A percentile compares a stretch with the other conserved stretches of the same genome.
phyloP scores from a whole-genome alignment of 495 filamentous ascomycete species.

The Niebla homalea region DNA sequence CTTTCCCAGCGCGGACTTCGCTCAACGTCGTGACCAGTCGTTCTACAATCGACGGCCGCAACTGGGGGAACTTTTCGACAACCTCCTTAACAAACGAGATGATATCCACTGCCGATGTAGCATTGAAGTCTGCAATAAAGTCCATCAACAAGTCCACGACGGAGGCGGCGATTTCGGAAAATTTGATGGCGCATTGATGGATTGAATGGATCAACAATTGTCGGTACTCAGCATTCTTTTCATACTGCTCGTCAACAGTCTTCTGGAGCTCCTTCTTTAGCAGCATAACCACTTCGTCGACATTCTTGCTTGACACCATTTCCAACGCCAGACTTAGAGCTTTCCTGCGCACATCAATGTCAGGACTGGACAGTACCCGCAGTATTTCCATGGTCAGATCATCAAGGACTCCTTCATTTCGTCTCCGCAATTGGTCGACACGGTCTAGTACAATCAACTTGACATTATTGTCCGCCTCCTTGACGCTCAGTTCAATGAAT shows the following conservation, averaged over 20 bases:
- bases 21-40: conserved; percentile 81
- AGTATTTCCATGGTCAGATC: conserved; percentile 97
- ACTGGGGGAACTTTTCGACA: conserved; percentile 90
- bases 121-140: conserved; percentile 97
- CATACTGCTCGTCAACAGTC: conserved; percentile 96
- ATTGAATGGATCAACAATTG: conserved; percentile 93
- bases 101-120: conserved; percentile 89
- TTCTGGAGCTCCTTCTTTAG: conserved; percentile 96
- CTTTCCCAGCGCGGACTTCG: conserved; percentile 92
- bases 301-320: conserved; percentile 98
- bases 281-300: conserved; percentile 91
- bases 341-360: conserved; percentile 92
- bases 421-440: conserved; percentile 78
- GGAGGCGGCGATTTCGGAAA: conserved; percentile 92
- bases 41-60: conserved; percentile 74
- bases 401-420: conserved; percentile 87
- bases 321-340: conserved; percentile 83
- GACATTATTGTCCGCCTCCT: conserved; percentile 97
- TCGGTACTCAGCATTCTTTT: conserved; percentile 97
- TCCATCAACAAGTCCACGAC: conserved; percentile 98
- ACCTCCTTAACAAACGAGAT: conserved; percentile 99
- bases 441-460: conserved; percentile 95
- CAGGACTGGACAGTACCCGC: conserved; percentile 87
- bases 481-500: conserved; percentile 92
- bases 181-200: conserved; percentile 96